Conservation (phyloP, 2,329 filamentous ascomycete genomes). For the Westerdykella aurantiaca region DNA sequence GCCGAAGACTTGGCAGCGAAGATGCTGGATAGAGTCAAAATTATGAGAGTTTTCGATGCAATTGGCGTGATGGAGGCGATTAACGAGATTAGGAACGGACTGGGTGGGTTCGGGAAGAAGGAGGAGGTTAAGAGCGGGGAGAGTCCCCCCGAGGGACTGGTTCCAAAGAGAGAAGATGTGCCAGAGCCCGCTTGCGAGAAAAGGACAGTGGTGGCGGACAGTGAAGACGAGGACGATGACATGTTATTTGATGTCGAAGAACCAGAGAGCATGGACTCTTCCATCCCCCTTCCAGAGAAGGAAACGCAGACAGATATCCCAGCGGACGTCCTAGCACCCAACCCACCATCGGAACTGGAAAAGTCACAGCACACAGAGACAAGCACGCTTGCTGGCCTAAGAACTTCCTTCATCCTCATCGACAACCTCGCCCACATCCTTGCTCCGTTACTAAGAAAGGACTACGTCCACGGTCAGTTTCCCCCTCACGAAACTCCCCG, state of each 20-base stretch:
- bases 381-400: neutral
- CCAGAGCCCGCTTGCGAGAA: conserved; percentile 1
- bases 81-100: conserved; percentile 38
- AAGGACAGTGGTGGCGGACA: conserved; percentile 28
- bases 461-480: conserved; percentile 29
- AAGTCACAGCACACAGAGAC: neutral
- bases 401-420: conserved; percentile 34
- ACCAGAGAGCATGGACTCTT: neutral
- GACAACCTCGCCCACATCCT: conserved; percentile 38
- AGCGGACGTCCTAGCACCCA: neutral
- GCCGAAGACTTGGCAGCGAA: conserved; percentile 28
- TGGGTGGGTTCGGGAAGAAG: conserved; percentile 15
- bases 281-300: neutral
- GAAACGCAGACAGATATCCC: neutral
- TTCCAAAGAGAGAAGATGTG: conserved; percentile 17
- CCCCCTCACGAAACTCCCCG: too few species aligned
- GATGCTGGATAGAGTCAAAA: conserved; percentile 41
- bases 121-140: conserved; percentile 12
- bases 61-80: conserved; percentile 45
- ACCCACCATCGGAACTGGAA: neutral
- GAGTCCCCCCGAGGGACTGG: conserved; percentile 1
- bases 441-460: conserved; percentile 34
- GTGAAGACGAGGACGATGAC: conserved; percentile 36
- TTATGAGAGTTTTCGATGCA: conserved; percentile 49
- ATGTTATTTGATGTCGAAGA: conserved; percentile 32